phyloP scores from a whole-genome alignment of 352 stramenopile species.

The Thalassiosira sp. region DNA sequence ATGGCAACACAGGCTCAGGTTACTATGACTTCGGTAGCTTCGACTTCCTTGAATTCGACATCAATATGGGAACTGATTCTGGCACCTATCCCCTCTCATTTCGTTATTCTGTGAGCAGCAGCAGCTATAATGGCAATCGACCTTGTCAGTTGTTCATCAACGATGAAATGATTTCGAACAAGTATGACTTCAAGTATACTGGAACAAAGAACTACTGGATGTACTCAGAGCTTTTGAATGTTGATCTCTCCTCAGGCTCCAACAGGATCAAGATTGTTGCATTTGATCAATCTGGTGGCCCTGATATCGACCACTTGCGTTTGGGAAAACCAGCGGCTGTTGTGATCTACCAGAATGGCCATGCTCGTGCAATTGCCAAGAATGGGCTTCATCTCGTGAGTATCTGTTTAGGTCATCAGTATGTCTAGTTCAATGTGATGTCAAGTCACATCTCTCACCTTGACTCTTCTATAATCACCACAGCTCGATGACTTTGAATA shows the following conservation, averaged over 20 bases:
- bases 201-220: conserved; percentile 39
- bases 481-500: conserved; percentile 34
- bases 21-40: conserved; percentile 46
- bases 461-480: too few species aligned
- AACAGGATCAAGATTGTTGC: conserved; percentile 57
- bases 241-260: conserved; percentile 27
- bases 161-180: conserved; percentile 15
- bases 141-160: conserved; percentile 47
- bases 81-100: conserved; percentile 51
- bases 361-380: conserved; percentile 29
- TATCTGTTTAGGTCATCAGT: too few species aligned
- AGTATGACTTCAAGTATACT: conserved; percentile 46
- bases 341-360: conserved; percentile 21
- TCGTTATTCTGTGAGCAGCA: conserved; percentile 28
- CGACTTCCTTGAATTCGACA: conserved; percentile 43
- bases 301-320: conserved; percentile 61
- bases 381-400: conserved; percentile 45
- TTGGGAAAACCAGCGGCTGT: conserved; percentile 44
- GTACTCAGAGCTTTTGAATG: conserved; percentile 53
- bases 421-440: too few species aligned
- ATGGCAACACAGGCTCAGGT: conserved; percentile 41
- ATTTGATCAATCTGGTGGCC: conserved; percentile 34
- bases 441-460: too few species aligned
- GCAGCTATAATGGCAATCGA: conserved; percentile 33
- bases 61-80: conserved; percentile 25